phyloP scores from a whole-genome alignment of 1,284 basidiomycete genomes.

The Ganoderma lingzhi region DNA sequence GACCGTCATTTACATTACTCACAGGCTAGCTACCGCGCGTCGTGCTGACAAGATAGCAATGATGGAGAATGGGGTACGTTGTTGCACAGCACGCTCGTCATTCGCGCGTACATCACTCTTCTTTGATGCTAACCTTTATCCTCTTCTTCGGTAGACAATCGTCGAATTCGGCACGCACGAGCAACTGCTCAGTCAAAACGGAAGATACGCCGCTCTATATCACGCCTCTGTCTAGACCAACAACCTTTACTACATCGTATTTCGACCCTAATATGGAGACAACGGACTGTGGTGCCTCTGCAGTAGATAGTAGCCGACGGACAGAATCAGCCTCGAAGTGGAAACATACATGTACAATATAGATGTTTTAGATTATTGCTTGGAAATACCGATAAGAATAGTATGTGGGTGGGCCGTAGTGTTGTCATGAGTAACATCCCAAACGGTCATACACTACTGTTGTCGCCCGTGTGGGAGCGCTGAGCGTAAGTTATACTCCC shows the following conservation, averaged over 20 bases:
- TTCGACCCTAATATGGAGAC: background rate
- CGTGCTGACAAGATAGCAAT: constrained; percentile 86
- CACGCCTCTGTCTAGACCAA: constrained; percentile 62
- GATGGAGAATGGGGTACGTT: constrained; percentile 81
- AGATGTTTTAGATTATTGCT: constrained; percentile 13
- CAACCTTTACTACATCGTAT: constrained; percentile 10
- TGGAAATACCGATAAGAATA: constrained; percentile 35
- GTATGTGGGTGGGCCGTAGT: constrained; percentile 8
- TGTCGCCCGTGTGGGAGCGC: background rate
- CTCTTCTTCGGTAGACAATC: constrained; percentile 60
- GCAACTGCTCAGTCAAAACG: constrained; percentile 68
- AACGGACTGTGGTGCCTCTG: constrained; percentile 14
- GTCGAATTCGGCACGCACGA: constrained; percentile 83
- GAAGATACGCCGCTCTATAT: constrained; percentile 76
- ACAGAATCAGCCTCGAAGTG: constrained; percentile 10
- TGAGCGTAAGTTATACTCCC: constrained; percentile 14
- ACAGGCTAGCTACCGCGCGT: constrained; percentile 80
- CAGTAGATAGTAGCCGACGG: background rate
- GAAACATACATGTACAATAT: constrained; percentile 15
- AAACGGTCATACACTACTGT: background rate
- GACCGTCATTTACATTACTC: constrained; percentile 86
- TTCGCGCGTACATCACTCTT: constrained; percentile 16
- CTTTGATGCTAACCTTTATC: constrained; percentile 28
- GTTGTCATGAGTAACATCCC: background rate
- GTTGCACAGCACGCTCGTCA: constrained; percentile 16